phyloP scores from a whole-genome alignment of 2,329 filamentous ascomycete species.

The Cordyceps farinosa region DNA sequence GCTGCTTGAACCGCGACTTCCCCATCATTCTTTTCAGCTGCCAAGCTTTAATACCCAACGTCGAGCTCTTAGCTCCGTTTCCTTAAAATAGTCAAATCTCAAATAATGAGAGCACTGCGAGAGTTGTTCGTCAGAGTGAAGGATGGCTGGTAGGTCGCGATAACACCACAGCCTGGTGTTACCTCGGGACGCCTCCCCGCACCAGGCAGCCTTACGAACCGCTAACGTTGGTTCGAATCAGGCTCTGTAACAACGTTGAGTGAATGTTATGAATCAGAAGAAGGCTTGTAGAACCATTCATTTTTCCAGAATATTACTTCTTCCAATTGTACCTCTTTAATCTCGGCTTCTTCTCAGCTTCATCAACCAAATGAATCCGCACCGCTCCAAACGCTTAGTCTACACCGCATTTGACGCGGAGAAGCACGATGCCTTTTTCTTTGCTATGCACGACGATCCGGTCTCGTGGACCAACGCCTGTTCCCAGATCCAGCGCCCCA shows the following conservation, averaged over 20 bases:
- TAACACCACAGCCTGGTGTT: too few species aligned
- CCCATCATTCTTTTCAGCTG: constrained; percentile 8
- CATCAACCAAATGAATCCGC: background rate
- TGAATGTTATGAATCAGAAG: too few species aligned
- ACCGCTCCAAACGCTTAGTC: constrained; percentile 11
- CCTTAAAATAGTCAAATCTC: background rate
- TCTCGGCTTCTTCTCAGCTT: background rate
- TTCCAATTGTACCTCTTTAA: background rate
- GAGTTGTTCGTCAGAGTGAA: too few species aligned
- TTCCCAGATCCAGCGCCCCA: constrained; percentile 11
- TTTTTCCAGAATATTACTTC: background rate
- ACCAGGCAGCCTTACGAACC: too few species aligned
- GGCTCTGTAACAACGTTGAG: too few species aligned
- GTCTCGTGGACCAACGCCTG: constrained; percentile 9
- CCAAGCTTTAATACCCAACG: constrained; percentile 3
- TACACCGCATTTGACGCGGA: constrained; percentile 9
- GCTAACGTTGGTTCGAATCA: too few species aligned
- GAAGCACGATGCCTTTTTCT: constrained; percentile 1
- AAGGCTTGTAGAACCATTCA: too few species aligned
- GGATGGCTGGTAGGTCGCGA: too few species aligned
- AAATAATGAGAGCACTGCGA: background rate
- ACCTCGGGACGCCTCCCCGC: too few species aligned
- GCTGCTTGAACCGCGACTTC: background rate
- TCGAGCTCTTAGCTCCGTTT: background rate
- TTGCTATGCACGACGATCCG: constrained; percentile 1